phyloP scores from a whole-genome alignment of 441 rosid species.

The Adansonia rubrostipa region DNA sequence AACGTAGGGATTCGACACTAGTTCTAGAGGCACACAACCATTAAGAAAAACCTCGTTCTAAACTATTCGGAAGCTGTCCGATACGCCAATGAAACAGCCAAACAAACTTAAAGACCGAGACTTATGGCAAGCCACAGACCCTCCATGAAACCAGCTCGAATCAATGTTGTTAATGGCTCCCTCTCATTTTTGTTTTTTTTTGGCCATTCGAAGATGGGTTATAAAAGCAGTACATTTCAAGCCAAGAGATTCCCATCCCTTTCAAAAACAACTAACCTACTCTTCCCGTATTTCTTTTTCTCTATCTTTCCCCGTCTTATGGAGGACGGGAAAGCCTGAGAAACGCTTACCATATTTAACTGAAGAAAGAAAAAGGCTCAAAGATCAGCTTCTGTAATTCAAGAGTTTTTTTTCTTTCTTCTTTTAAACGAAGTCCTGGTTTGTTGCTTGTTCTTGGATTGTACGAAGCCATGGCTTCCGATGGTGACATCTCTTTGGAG shows the following conservation, averaged over 20 bases:
- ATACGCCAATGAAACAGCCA: too few species aligned
- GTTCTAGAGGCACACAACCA: not conserved
- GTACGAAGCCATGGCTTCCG: conserved; percentile 44
- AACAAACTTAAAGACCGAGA: conserved; percentile 25
- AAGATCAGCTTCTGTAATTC: not conserved
- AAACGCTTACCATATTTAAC: not conserved
- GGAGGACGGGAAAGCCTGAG: conserved; percentile 2
- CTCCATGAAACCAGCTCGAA: conserved; percentile 19
- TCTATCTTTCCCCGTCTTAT: not conserved
- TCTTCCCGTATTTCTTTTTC: not conserved
- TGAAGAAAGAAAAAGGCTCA: conserved; percentile 19
- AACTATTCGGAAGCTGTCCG: not conserved
- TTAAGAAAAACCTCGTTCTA: not conserved
- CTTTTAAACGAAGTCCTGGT: not conserved
- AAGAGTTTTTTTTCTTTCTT: not conserved
- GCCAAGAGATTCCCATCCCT: conserved; percentile 10
- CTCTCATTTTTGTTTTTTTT: not conserved
- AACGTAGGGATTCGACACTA: not conserved
- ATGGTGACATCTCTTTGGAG: conserved; percentile 56
- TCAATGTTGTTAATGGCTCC: conserved; percentile 21
- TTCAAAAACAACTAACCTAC: not conserved
- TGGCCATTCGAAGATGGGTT: not conserved
- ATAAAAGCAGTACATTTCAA: conserved; percentile 20
- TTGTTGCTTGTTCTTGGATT: not conserved
- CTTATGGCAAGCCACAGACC: conserved; percentile 39